Evolutionary conservation across 768 basidiomycete genomes (phyloP).

Genomic region (Podaxis sp.): DNA sequence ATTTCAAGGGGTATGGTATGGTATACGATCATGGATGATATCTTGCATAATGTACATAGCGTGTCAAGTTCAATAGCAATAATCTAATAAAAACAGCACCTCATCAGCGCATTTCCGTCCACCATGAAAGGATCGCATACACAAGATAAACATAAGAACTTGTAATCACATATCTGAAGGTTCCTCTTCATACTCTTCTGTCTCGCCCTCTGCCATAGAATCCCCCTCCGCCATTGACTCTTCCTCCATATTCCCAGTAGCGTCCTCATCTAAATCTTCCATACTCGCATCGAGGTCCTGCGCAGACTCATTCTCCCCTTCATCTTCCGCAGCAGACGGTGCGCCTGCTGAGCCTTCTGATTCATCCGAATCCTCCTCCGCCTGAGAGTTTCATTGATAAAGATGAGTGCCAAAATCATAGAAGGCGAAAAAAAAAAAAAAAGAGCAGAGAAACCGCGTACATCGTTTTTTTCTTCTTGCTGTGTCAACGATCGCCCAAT

Average conservation of each 20-base stretch:
- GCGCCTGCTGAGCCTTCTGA: slow-evolving; percentile 44
- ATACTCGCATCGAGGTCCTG: slow-evolving; percentile 63
- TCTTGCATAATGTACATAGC: neutral
- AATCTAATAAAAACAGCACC: neutral
- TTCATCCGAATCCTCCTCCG: slow-evolving; percentile 25
- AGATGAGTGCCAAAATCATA: neutral
- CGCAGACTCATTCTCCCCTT: slow-evolving; percentile 44
- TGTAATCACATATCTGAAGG: slow-evolving; percentile 25
- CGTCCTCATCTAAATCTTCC: slow-evolving; percentile 49
- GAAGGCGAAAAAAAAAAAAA: neutral
- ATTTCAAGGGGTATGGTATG: neutral
- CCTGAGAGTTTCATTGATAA: neutral
- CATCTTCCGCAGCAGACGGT: slow-evolving; percentile 40
- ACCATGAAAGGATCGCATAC: neutral
- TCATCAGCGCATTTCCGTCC: neutral
- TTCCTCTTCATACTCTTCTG: slow-evolving; percentile 52
- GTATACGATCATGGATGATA: neutral
- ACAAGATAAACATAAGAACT: neutral
- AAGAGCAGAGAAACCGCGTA: slow-evolving; percentile 28
- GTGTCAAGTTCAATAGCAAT: neutral
- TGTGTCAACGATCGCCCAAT: slow-evolving; percentile 71
- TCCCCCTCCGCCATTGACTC: slow-evolving; percentile 39
- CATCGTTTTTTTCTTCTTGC: slow-evolving; percentile 84
- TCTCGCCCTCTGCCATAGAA: slow-evolving; percentile 25
- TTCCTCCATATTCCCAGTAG: slow-evolving; percentile 39